Evolutionary conservation across 169 alveolate genomes (phyloP).

Genomic region (Plasmodium gonderi): DNA sequence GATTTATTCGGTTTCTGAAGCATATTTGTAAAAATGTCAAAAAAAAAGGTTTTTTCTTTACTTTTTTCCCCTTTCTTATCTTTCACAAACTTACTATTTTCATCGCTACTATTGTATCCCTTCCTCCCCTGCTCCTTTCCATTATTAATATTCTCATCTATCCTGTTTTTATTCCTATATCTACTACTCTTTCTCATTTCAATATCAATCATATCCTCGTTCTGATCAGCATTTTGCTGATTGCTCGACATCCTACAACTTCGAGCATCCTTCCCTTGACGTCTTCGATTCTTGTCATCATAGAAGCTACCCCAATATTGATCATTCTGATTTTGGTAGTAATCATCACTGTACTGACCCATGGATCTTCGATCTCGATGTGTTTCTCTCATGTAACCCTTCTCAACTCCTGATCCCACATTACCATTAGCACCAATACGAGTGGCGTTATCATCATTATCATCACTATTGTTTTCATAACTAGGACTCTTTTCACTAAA

Average conservation of each 20-base stretch:
- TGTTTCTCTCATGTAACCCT: not conserved
- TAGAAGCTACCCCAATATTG: not conserved
- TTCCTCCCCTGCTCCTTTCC: not conserved
- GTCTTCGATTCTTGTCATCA: not conserved
- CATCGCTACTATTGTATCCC: not conserved
- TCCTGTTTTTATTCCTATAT: not conserved
- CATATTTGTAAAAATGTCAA: constrained; percentile 63
- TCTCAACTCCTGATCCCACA: not conserved
- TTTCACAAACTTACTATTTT: not conserved
- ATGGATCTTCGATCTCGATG: not conserved
- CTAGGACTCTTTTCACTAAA: not conserved
- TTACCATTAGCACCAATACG: not conserved
- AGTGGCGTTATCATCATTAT: not conserved
- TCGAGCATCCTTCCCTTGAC: not conserved
- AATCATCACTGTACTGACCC: not conserved
- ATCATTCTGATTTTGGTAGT: not conserved
- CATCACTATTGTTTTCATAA: not conserved
- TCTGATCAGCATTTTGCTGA: not conserved
- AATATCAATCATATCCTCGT: not conserved
- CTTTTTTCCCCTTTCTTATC: not conserved
- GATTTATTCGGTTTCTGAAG: constrained; percentile 31
- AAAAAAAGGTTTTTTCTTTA: constrained; percentile 7
- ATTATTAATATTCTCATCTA: not conserved
- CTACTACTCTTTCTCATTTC: not conserved
- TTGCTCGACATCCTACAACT: not conserved